Percentiles rank a stretch among this genome's conserved stretches.
phyloP scores from a whole-genome alignment of 1,284 basidiomycete genomes.

The Malassezia japonica region DNA sequence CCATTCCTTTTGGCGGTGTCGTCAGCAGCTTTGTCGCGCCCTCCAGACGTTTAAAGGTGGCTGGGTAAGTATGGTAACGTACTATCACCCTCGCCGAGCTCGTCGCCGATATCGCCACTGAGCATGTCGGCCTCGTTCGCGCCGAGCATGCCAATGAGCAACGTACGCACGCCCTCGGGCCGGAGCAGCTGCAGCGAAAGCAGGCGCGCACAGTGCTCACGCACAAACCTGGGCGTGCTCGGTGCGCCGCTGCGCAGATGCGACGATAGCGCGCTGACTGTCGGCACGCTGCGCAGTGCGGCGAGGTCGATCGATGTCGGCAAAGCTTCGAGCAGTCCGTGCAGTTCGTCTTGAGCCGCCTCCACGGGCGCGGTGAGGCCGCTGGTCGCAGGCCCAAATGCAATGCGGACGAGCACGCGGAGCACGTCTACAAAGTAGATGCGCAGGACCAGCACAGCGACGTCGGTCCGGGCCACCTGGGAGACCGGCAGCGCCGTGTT shows the following conservation, averaged over 20 bases:
- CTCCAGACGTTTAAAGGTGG: constrained; percentile 2
- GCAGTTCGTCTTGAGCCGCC: background rate
- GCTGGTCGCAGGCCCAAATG: background rate
- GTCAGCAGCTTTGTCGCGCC: constrained; percentile 21
- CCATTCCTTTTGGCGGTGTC: constrained; percentile 30
- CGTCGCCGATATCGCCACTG: constrained; percentile 13
- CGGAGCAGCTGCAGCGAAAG: constrained; percentile 36
- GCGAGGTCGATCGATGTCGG: constrained; percentile 3
- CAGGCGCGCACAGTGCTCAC: constrained; percentile 22
- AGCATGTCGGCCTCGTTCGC: constrained; percentile 21
- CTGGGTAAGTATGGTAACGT: constrained; percentile 7
- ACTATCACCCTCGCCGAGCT: constrained; percentile 15
- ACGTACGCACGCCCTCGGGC: constrained; percentile 35
- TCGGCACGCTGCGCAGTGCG: constrained; percentile 6
- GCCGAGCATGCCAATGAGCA: constrained; percentile 32
- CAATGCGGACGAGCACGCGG: constrained; percentile 6
- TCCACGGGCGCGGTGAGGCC: background rate
- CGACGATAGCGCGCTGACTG: background rate
- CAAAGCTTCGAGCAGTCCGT: constrained; percentile 1
- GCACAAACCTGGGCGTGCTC: constrained; percentile 5
- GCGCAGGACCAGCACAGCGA: constrained; percentile 8
- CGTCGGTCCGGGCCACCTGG: constrained; percentile 3
- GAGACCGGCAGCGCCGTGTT: constrained; percentile 1
- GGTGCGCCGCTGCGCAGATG: background rate
- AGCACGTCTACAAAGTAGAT: constrained; percentile 13